These are phyloP conservation scores for Creolimax fragrantissima DNA, from an alignment of 78 protist genomes.

Conservation along the genomic window DNA sequence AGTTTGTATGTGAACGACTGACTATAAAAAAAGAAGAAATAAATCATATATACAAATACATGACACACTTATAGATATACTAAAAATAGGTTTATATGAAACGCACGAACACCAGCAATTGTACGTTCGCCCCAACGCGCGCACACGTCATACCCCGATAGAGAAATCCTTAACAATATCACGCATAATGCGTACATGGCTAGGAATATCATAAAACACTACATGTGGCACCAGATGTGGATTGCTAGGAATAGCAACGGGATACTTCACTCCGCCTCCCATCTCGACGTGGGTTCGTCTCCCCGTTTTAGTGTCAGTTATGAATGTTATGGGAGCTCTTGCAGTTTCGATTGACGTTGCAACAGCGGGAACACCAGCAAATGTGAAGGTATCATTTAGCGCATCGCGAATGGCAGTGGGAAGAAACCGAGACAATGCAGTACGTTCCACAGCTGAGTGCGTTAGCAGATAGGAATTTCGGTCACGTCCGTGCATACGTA, in stretches of 20 bases:
- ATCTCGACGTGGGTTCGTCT: not conserved
- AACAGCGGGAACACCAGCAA: not conserved
- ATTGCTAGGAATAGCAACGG: not conserved
- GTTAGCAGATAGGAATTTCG: too few species aligned
- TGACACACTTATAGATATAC: too few species aligned
- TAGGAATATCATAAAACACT: not conserved
- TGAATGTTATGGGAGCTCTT: not conserved
- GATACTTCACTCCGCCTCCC: not conserved
- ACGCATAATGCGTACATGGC: not conserved
- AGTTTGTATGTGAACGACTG: too few species aligned
- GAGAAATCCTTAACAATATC: not conserved
- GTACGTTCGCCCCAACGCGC: too few species aligned
- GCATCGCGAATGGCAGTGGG: slow-evolving; percentile 7
- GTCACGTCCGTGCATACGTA: too few species aligned
- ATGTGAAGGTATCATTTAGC: not conserved
- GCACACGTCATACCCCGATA: not conserved
- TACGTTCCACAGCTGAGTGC: not conserved
- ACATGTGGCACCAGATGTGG: slow-evolving; percentile 13
- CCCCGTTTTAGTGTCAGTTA: not conserved
- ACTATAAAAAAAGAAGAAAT: too few species aligned
- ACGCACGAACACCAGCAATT: too few species aligned
- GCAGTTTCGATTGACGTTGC: not conserved
- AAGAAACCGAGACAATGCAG: not conserved
- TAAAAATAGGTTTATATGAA: too few species aligned
- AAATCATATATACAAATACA: too few species aligned